Evolutionary conservation across 805 yeast genomes (phyloP).

Genomic region (Sugiyamaella lignohabitans): DNA sequence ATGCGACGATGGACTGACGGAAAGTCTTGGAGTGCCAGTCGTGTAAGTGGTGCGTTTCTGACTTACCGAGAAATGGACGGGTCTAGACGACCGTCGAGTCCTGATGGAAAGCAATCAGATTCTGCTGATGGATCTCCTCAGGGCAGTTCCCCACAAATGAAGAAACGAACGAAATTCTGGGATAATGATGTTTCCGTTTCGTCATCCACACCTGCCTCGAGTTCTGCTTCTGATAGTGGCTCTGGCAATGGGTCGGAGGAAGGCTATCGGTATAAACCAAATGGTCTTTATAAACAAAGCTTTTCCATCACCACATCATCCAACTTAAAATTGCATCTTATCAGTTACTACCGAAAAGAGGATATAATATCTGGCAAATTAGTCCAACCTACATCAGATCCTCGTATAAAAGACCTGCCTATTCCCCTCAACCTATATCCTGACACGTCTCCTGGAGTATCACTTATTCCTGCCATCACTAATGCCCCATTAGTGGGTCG

Average conservation of each 20-base stretch:
- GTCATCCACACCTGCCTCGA: background rate
- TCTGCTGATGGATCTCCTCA: background rate
- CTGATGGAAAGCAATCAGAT: background rate
- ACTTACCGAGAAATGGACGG: constrained; percentile 56
- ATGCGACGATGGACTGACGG: constrained; percentile 80
- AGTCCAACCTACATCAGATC: constrained; percentile 42
- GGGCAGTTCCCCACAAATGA: constrained; percentile 7
- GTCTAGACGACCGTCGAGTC: constrained; percentile 7
- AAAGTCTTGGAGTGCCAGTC: constrained; percentile 62
- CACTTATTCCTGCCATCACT: constrained; percentile 20
- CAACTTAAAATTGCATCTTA: constrained; percentile 51
- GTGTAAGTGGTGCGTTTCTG: constrained; percentile 58
- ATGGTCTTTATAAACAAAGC: constrained; percentile 59
- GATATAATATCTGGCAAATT: constrained; percentile 27
- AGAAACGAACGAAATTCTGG: constrained; percentile 9
- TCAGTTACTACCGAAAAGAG: constrained; percentile 43
- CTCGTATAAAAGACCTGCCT: constrained; percentile 30
- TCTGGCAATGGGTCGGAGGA: constrained; percentile 16
- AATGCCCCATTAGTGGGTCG: constrained; percentile 13
- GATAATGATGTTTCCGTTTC: constrained; percentile 5
- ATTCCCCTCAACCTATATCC: constrained; percentile 36
- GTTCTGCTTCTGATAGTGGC: constrained; percentile 1
- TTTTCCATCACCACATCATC: constrained; percentile 50
- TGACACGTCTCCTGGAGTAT: constrained; percentile 21
- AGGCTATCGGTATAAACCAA: constrained; percentile 37